A percentile compares a stretch with the other conserved stretches of the same genome.
These are phyloP conservation scores for Neolentinus lepideus DNA, from an alignment of 1,284 basidiomycete genomes.

Conservation along the genomic window DNA sequence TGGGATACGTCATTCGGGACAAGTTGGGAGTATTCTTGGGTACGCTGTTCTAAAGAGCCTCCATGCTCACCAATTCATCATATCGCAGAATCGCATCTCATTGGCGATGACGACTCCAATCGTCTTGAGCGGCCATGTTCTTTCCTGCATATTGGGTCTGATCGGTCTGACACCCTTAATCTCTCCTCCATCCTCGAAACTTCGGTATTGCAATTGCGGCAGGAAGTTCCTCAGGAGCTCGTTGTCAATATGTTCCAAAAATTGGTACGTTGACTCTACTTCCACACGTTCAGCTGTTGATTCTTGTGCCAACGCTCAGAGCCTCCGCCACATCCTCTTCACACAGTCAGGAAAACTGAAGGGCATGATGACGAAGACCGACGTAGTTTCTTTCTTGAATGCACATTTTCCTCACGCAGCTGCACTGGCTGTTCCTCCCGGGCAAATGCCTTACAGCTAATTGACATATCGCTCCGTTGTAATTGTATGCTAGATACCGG, in stretches of 20 bases:
- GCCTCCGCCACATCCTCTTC: constrained; percentile 60
- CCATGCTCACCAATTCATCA: not conserved
- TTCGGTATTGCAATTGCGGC: constrained; percentile 53
- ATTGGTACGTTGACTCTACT: constrained; percentile 34
- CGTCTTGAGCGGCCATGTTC: constrained; percentile 28
- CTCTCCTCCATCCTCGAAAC: constrained; percentile 48
- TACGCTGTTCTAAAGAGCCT: constrained; percentile 19
- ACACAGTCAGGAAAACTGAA: constrained; percentile 50
- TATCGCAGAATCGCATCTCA: constrained; percentile 9
- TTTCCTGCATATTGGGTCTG: constrained; percentile 22
- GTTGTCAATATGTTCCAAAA: constrained; percentile 71
- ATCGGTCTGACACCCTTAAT: constrained; percentile 28
- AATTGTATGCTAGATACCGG: not conserved
- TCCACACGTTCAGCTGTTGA: not conserved
- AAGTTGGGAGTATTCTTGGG: constrained; percentile 44
- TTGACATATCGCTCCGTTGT: not conserved
- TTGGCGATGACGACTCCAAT: constrained; percentile 22
- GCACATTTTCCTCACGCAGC: constrained; percentile 52
- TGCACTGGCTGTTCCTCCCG: constrained; percentile 22
- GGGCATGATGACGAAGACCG: constrained; percentile 63
- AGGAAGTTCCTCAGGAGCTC: constrained; percentile 61
- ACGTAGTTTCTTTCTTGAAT: constrained; percentile 55
- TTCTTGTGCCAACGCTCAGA: constrained; percentile 29
- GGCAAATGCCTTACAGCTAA: not conserved
- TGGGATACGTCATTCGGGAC: constrained; percentile 56